Evolutionary conservation across 106 monocot species (phyloP), one percentile per base, ranked within the genome.

Genomic region (Phalaenopsis aphrodite): DNA sequence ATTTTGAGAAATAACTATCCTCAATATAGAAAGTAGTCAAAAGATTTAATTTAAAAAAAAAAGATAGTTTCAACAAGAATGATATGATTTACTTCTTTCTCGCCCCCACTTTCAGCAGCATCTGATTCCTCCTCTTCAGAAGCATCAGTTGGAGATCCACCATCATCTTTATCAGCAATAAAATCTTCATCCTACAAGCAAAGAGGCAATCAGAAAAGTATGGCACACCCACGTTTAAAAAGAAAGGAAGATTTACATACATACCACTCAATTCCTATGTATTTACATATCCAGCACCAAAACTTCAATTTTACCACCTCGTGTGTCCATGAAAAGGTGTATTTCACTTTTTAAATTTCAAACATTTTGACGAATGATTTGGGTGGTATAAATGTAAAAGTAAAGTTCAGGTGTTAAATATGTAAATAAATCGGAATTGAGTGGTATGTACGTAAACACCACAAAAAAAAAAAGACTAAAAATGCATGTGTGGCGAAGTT

Each of bases 141-240:
- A 87, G 95, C 91, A 87, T 99, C 99, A 75, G 93, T 99, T 45
- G 95, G 95, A 55, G 95, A 99, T 17, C 99, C 95, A 77, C 93
- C 89, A 86, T 99, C 99, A 91, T 95, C 95, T 72, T 95, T 91
- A 5, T 95, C 99, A 84, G 78, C 86, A 88, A 99, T 95, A 87
- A 99, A 99, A 90, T 99, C 99, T 85, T 95, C 99, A 88, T 99
- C 95, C 99, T 99, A 78, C 39, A 75, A 37, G 52, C 24, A 65
- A 9, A 2, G 12, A 65, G 64, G 24, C 24, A 77, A 36, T 77
- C 8, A 55, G 21, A 12, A 47, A 30, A 52, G 49, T 30, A 47
- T 21, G 18, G 11, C 64, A 41, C 11, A 84, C 30, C 30, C 15
- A 52, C 12, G 10, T 52, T 15, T 12, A 52, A 12, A 52, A 52